These are phyloP conservation scores for Aaosphaeria pasadenensis DNA, from an alignment of 2,329 filamentous ascomycete species.

Conservation along the genomic window DNA sequence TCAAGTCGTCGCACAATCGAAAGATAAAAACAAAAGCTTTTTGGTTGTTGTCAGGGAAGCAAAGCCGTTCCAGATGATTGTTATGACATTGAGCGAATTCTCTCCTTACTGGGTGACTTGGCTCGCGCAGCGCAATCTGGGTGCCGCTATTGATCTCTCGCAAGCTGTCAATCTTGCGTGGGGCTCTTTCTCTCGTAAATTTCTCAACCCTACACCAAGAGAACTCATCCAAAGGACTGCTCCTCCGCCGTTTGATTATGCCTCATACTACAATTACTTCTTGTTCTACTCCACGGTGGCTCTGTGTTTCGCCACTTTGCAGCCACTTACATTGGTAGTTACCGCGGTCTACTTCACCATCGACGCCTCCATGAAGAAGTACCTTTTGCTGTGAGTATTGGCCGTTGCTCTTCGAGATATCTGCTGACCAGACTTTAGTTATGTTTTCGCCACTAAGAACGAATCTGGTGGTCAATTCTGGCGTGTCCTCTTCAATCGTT, in stretches of 20 bases:
- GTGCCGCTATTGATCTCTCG: slow-evolving; percentile 88
- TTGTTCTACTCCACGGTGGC: slow-evolving; percentile 90
- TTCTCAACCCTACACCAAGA: slow-evolving; percentile 82
- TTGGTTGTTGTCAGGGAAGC: slow-evolving; percentile 65
- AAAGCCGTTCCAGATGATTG: slow-evolving; percentile 61
- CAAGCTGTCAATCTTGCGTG: slow-evolving; percentile 82
- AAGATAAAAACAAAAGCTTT: slow-evolving; percentile 53
- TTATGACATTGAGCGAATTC: slow-evolving; percentile 74
- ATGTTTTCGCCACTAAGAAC: slow-evolving; percentile 94
- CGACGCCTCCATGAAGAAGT: slow-evolving; percentile 91
- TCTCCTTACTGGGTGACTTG: slow-evolving; percentile 81
- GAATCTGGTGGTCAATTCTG: slow-evolving; percentile 93
- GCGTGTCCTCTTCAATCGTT: slow-evolving; percentile 88
- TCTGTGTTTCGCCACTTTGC: slow-evolving; percentile 77
- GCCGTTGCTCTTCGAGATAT: background rate
- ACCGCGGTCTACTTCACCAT: slow-evolving; percentile 86
- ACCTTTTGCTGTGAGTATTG: slow-evolving; percentile 67
- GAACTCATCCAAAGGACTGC: slow-evolving; percentile 91
- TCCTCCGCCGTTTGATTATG: slow-evolving; percentile 89
- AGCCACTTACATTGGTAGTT: slow-evolving; percentile 82
- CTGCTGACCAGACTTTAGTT: slow-evolving; percentile 23
- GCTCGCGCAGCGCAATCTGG: slow-evolving; percentile 85
- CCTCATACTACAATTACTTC: slow-evolving; percentile 97
- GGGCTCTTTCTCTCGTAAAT: slow-evolving; percentile 80
- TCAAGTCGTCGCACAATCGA: slow-evolving; percentile 57